Evolutionary conservation across 1,139 yeast species (phyloP).

Genomic region (Yamadazyma epiphylla): DNA sequence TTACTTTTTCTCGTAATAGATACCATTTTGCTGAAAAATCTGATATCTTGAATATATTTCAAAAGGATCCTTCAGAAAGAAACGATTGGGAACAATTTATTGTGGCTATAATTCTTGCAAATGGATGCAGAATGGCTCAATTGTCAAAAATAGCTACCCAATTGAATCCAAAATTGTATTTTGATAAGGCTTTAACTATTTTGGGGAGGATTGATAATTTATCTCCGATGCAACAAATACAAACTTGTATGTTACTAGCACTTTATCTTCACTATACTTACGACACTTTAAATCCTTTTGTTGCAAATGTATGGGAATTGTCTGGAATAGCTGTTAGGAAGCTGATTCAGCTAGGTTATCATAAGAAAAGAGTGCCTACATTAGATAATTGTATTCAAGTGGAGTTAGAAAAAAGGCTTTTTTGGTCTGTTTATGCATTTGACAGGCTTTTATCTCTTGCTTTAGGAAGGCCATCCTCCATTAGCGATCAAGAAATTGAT

Average conservation of each 20-base stretch:
- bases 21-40: conserved; percentile 12
- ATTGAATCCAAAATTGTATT: conserved; percentile 9
- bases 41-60: conserved; percentile 4
- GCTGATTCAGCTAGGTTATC: conserved; percentile 10
- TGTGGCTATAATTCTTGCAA: conserved; percentile 8
- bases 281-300: conserved; percentile 9
- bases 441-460: conserved; percentile 6
- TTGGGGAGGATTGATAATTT: conserved; percentile 4
- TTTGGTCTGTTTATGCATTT: conserved; percentile 11
- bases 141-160: conserved; percentile 7
- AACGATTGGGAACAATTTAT: conserved; percentile 11
- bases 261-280: conserved; percentile 10
- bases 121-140: conserved; percentile 12
- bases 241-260: conserved; percentile 11
- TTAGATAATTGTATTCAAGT: conserved; percentile 7
- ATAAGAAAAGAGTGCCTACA: conserved; percentile 7
- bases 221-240: conserved; percentile 10
- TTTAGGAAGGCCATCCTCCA: conserved; percentile 10
- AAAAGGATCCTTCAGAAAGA: conserved; percentile 5
- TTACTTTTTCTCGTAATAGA: conserved; percentile 9
- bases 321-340: conserved; percentile 13
- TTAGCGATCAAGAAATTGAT: conserved; percentile 9
- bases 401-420: conserved; percentile 11
- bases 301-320: conserved; percentile 14
- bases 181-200: conserved; percentile 9